These are phyloP conservation scores for Botrytis byssoidea DNA, from an alignment of 2,329 filamentous ascomycete genomes.

Conservation along the genomic window DNA sequence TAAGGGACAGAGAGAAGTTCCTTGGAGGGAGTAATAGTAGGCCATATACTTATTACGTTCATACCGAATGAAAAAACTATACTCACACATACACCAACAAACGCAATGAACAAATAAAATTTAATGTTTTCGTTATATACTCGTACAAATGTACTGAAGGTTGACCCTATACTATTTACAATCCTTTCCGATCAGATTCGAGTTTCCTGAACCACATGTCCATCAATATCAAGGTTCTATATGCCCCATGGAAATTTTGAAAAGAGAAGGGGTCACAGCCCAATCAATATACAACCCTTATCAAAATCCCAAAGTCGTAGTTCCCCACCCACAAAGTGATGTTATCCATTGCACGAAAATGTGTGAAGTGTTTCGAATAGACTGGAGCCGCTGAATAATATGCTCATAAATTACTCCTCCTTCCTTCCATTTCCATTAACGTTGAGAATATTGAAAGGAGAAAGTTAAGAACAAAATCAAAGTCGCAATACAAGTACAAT, in stretches of 20 bases:
- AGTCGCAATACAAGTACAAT: not conserved
- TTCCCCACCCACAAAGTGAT: constrained; percentile 16
- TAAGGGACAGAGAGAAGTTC: not conserved
- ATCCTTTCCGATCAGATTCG: not conserved
- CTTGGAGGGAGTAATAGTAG: no score
- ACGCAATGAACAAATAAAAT: not conserved
- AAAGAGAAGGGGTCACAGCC: constrained; percentile 14
- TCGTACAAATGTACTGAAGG: not conserved
- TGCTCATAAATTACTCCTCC: not conserved
- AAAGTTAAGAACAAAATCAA: not conserved
- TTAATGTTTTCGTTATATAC: not conserved
- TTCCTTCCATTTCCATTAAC: not conserved
- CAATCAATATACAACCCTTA: constrained; percentile 8
- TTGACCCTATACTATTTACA: not conserved
- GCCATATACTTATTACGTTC: not conserved
- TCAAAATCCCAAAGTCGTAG: constrained; percentile 8
- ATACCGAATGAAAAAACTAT: not conserved
- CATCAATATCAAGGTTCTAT: constrained; percentile 9
- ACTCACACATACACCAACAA: not conserved
- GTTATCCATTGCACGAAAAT: not conserved
- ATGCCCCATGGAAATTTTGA: constrained; percentile 6
- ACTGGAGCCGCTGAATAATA: not conserved
- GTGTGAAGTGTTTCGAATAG: not conserved
- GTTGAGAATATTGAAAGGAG: not conserved
- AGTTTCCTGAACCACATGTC: not conserved